A percentile compares a stretch with the other conserved stretches of the same genome.
phyloP scores from a whole-genome alignment of 2,329 filamentous ascomycete species.

The Chaetomium sp. region DNA sequence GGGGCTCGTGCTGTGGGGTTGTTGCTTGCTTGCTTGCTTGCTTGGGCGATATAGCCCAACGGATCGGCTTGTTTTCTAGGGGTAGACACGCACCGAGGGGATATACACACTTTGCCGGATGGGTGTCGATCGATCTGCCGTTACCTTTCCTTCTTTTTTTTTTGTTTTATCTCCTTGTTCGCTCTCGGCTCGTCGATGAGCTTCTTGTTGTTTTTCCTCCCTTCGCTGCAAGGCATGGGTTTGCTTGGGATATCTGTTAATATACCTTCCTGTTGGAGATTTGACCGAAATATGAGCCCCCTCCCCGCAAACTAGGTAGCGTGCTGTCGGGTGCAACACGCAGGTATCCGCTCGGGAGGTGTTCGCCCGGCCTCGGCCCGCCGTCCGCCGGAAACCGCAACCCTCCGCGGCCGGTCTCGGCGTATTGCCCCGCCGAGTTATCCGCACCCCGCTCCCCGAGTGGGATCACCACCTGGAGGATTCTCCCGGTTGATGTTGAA shows the following conservation, averaged over 20 bases:
- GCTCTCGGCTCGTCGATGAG: background rate
- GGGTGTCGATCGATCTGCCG: conserved; percentile 5
- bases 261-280: conserved; percentile 22
- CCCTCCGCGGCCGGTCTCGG: conserved; percentile 11
- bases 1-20: background rate
- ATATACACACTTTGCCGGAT: conserved; percentile 12
- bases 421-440: conserved; percentile 13
- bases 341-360: background rate
- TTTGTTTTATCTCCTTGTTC: background rate
- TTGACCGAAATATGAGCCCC: background rate
- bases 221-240: conserved; percentile 13
- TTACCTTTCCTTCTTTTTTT: conserved; percentile 20
- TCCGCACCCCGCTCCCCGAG: conserved; percentile 6
- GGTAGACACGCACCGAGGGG: background rate
- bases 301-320: background rate
- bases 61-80: background rate
- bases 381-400: background rate
- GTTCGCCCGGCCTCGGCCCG: conserved; percentile 5
- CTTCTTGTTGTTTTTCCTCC: conserved; percentile 3
- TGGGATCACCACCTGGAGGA: background rate
- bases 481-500: background rate
- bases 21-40: background rate
- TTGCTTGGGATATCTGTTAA: conserved; percentile 26
- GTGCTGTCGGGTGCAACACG: background rate
- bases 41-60: background rate